phyloP scores from a whole-genome alignment of 768 basidiomycete genomes.

The Termitomyces sp. region DNA sequence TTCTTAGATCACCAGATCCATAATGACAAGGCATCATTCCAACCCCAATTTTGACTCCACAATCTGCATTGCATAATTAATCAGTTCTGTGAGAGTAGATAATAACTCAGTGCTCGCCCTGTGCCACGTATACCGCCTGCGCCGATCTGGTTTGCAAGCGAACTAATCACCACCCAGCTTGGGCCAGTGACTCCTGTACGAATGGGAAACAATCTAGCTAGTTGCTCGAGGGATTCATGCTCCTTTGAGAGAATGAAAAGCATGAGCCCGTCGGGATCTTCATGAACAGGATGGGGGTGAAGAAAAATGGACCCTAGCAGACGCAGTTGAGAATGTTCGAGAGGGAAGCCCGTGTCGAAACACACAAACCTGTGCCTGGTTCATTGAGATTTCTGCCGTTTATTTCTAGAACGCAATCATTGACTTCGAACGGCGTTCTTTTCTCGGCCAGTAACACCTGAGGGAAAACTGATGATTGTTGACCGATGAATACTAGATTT shows the following conservation, averaged over 20 bases:
- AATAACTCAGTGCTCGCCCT: constrained; percentile 45
- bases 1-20: constrained; percentile 25
- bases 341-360: background rate
- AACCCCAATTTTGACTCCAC: constrained; percentile 33
- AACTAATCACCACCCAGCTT: constrained; percentile 69
- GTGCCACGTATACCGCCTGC: constrained; percentile 73
- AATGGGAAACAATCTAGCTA: constrained; percentile 70
- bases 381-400: constrained; percentile 20
- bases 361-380: constrained; percentile 22
- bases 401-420: constrained; percentile 20
- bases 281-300: constrained; percentile 50
- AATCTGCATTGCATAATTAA: constrained; percentile 8
- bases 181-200: constrained; percentile 75
- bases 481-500: constrained; percentile 58
- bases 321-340: background rate
- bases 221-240: constrained; percentile 55
- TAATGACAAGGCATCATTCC: constrained; percentile 38
- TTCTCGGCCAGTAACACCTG: constrained; percentile 23
- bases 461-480: constrained; percentile 27
- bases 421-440: constrained; percentile 26
- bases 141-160: constrained; percentile 47
- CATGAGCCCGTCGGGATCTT: constrained; percentile 19
- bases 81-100: background rate
- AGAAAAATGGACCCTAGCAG: constrained; percentile 50
- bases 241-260: constrained; percentile 62